Evolutionary conservation across 2,329 filamentous ascomycete species (phyloP), one percentile per base, ranked within the genome.

Genomic region (Calonectria pauciramosa): DNA sequence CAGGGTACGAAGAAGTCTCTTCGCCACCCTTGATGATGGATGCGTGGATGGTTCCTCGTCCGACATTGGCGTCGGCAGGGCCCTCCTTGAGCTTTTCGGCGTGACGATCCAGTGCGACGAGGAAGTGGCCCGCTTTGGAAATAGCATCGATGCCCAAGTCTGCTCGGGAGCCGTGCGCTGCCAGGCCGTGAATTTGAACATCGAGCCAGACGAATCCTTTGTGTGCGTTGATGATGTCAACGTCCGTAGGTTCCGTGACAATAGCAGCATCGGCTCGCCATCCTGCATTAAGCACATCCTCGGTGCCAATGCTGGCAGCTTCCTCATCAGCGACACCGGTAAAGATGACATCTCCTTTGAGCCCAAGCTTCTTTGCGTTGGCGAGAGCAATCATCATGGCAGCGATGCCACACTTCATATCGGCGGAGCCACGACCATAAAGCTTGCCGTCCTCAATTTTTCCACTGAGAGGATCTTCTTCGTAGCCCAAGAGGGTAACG

Each of bases 241-340:
- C 79, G 59, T 83, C 80, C 0, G 88, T 90, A 0, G 89, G 87
- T 70, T 90, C 89, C 1, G 82, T 84, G 2, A 91, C 85, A 1
- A 91, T 81, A 8, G 89, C 90, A 0, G 82, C 89, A 70, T 91
- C 89, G 1, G 90, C 88, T 36, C 83, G 83, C 89, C 89, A 91
- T 1, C 89, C 90, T 2, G 88, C 88, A 14, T 82, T 82, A 1
- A 91, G 79, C 0, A 91, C 75, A 51, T 90, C 84, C 72, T 87
- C 86, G 0, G 89, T 91, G 1, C 90, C 90, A 14, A 88, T 87
- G 34, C 88, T 90, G 6, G 82, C 79, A 52, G 85, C 85, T 75
- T 91, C 90, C 69, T 91, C 89, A 54, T 91, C 90, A 0, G 89
- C 87, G 4, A 91, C 90, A 1, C 87, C 89, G 0, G 89, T 84